Conservation (phyloP, 352 stramenopile genomes). For the Phytophthora idaei region DNA sequence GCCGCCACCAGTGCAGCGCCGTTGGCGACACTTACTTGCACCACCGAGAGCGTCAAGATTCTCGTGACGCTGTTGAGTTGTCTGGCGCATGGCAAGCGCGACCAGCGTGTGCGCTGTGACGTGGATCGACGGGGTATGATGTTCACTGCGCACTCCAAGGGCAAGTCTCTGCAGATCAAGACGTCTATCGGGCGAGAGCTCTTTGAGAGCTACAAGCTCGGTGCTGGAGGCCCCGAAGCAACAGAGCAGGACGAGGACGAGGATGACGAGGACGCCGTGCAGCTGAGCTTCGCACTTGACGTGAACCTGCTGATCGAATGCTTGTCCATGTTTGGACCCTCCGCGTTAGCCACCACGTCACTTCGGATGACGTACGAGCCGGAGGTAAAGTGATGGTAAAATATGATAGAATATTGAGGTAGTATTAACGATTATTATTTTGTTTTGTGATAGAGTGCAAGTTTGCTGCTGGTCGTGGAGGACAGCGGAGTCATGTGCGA, state of each 20-base stretch:
- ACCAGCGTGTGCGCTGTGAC: conserved; percentile 82
- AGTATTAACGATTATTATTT: neutral
- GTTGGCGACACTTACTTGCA: conserved; percentile 55
- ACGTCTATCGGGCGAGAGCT: conserved; percentile 76
- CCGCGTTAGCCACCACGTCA: conserved; percentile 71
- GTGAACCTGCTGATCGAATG: conserved; percentile 78
- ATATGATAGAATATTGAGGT: neutral
- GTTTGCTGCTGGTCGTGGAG: conserved; percentile 74
- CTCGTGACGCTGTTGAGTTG: conserved; percentile 77
- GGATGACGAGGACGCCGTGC: conserved; percentile 38
- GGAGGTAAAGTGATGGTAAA: conserved; percentile 32
- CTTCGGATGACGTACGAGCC: conserved; percentile 74
- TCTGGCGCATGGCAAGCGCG: conserved; percentile 68
- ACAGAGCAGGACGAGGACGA: conserved; percentile 19
- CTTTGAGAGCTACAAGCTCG: conserved; percentile 74
- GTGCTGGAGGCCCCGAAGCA: conserved; percentile 13
- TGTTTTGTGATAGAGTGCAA: conserved; percentile 45
- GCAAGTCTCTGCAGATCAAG: conserved; percentile 89
- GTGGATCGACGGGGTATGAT: conserved; percentile 65
- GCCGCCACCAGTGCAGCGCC: conserved; percentile 3
- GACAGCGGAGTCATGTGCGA: conserved; percentile 87
- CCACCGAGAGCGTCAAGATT: conserved; percentile 74
- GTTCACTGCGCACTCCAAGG: conserved; percentile 82
- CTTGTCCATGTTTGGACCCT: conserved; percentile 78
- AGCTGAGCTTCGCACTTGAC: conserved; percentile 79